Percentiles rank a stretch among this genome's conserved stretches.
Conservation (phyloP, 495 filamentous ascomycete species). For the Sporormia fimetaria region DNA sequence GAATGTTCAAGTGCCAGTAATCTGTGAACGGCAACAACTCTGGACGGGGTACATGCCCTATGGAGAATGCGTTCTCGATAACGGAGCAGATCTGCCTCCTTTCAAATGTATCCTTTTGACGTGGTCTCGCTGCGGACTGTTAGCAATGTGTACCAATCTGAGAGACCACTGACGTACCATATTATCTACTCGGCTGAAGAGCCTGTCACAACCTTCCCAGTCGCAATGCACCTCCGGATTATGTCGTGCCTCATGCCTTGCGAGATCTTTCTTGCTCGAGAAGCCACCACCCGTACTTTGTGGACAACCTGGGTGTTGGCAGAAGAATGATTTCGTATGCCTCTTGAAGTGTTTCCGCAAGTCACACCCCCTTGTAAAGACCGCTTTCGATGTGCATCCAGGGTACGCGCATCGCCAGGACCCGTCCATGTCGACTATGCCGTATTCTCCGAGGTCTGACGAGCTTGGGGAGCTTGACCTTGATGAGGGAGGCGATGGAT, state of each 20-base stretch:
- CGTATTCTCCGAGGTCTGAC: slow-evolving; percentile 29
- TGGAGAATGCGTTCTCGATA: neutral
- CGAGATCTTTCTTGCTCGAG: slow-evolving; percentile 53
- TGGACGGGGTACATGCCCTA: neutral
- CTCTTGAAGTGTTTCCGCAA: slow-evolving; percentile 54
- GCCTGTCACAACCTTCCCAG: slow-evolving; percentile 45
- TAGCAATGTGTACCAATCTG: slow-evolving; percentile 1
- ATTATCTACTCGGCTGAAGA: slow-evolving; percentile 55
- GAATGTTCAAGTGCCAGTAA: too few relatives aligned
- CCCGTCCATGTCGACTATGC: slow-evolving; percentile 33
- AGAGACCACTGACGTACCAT: slow-evolving; percentile 35
- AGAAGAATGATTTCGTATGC: slow-evolving; percentile 52
- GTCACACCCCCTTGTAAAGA: slow-evolving; percentile 51
- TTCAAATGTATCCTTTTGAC: slow-evolving; percentile 34
- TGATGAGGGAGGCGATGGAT: slow-evolving; percentile 11
- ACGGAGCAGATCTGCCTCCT: neutral
- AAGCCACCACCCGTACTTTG: slow-evolving; percentile 47
- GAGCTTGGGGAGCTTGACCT: slow-evolving; percentile 28
- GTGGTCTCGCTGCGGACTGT: slow-evolving; percentile 30
- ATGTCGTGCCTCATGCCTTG: slow-evolving; percentile 52
- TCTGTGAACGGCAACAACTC: neutral
- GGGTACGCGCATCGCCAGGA: slow-evolving; percentile 49
- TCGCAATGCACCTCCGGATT: slow-evolving; percentile 49
- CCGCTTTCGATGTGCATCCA: slow-evolving; percentile 44
- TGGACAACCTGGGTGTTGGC: slow-evolving; percentile 49